Conservation (phyloP, 2,329 filamentous ascomycete species). For the Plenodomus tracheiphilus region DNA sequence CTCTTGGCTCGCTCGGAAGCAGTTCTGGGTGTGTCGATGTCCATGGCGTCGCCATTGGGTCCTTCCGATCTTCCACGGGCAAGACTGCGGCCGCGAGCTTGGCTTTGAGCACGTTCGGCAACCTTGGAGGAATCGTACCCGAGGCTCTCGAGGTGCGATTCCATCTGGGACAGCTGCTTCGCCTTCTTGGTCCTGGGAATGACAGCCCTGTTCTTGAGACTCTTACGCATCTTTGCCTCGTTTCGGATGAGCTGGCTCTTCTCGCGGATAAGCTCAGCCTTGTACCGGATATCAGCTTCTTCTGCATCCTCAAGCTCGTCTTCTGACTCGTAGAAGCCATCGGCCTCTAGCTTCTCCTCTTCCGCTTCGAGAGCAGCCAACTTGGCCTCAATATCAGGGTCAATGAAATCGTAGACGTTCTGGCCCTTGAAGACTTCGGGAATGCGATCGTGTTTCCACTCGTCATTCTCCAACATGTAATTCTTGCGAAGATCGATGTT, state of each 20-base stretch:
- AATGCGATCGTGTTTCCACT: constrained; percentile 96
- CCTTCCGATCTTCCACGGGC: constrained; percentile 60
- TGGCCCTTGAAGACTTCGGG: constrained; percentile 93
- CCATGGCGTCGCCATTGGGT: constrained; percentile 71
- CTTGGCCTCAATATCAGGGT: constrained; percentile 94
- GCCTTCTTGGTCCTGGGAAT: constrained; percentile 83
- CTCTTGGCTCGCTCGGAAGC: constrained; percentile 67
- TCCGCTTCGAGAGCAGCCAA: constrained; percentile 90
- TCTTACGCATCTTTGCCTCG: constrained; percentile 92
- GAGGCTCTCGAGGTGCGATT: constrained; percentile 79
- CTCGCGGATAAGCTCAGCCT: constrained; percentile 93
- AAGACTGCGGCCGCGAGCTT: constrained; percentile 72
- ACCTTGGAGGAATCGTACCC: constrained; percentile 82
- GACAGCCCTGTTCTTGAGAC: constrained; percentile 93
- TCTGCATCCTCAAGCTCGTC: constrained; percentile 83
- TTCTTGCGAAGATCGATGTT: constrained; percentile 88
- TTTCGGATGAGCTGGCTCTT: constrained; percentile 92
- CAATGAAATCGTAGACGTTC: constrained; percentile 97
- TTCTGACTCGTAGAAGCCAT: constrained; percentile 84
- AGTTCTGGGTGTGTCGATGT: constrained; percentile 54
- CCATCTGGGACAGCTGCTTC: constrained; percentile 84
- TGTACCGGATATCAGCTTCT: constrained; percentile 83
- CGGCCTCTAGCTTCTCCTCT: constrained; percentile 86
- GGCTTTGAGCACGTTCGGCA: constrained; percentile 70
- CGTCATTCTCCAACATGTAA: constrained; percentile 82